These are phyloP conservation scores for Penicillium mononematosum DNA, from an alignment of 495 filamentous ascomycete genomes.

Conservation along the genomic window DNA sequence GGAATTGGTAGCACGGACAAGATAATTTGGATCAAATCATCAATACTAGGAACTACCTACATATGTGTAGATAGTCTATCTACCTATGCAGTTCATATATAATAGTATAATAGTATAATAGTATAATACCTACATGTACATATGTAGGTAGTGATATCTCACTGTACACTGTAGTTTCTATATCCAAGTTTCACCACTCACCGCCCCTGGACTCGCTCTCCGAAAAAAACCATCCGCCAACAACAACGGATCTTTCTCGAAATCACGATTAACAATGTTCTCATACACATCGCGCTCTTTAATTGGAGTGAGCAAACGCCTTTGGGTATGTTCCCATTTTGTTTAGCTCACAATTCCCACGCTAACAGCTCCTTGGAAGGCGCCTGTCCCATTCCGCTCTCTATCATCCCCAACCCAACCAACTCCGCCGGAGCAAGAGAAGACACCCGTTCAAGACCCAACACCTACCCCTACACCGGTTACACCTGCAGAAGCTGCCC, in stretches of 20 bases:
- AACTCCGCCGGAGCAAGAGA: constrained; percentile 19
- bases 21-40: not conserved
- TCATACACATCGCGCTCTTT: constrained; percentile 28
- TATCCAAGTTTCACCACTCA: not conserved
- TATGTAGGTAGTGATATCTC: not conserved
- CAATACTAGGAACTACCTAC: not conserved
- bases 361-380: constrained; percentile 15
- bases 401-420: constrained; percentile 27
- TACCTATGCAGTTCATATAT: not conserved
- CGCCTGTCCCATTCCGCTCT: constrained; percentile 26
- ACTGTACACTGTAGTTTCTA: not conserved
- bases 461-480: constrained; percentile 5
- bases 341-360: not conserved
- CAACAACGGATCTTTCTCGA: constrained; percentile 9
- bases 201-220: constrained; percentile 8
- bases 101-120: not conserved
- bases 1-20: not conserved
- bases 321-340: constrained; percentile 18
- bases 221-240: constrained; percentile 13
- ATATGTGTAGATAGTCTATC: not conserved
- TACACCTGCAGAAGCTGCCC: not conserved
- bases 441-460: constrained; percentile 13
- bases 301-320: constrained; percentile 21
- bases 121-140: not conserved
- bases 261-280: constrained; percentile 25